Percentiles rank a stretch among this genome's conserved stretches.
Conservation (phyloP, 1,139 yeast species). For the Lodderomyces theae region DNA sequence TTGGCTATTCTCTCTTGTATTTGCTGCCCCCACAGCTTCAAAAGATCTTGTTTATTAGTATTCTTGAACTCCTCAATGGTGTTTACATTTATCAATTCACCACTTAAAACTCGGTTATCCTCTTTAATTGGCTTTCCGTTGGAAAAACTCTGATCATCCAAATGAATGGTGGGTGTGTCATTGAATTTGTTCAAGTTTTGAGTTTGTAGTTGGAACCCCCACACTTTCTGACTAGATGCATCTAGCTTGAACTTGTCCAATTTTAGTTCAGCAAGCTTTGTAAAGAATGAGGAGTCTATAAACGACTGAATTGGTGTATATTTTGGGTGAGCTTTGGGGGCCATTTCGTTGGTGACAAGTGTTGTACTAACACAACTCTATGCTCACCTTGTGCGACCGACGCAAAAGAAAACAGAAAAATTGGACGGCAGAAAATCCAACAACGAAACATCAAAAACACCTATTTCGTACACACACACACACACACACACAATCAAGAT, state of each 20-base stretch:
- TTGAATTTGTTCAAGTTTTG: slow-evolving; percentile 35
- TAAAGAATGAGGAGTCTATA: slow-evolving; percentile 84
- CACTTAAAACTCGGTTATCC: slow-evolving; percentile 23
- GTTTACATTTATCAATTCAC: slow-evolving; percentile 59
- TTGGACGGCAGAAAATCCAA: too few relatives aligned
- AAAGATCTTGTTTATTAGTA: slow-evolving; percentile 57
- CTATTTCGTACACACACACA: too few relatives aligned
- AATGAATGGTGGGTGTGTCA: slow-evolving; percentile 38
- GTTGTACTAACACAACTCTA: too few relatives aligned
- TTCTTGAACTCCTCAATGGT: slow-evolving; percentile 81
- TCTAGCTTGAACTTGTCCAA: slow-evolving; percentile 65
- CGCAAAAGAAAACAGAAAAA: too few relatives aligned
- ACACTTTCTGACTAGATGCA: slow-evolving; percentile 39
- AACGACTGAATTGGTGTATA: slow-evolving; percentile 63
- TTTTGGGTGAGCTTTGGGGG: slow-evolving; percentile 1
- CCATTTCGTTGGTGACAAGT: not conserved
- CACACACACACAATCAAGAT: too few relatives aligned
- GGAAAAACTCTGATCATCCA: slow-evolving; percentile 46
- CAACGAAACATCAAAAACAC: too few relatives aligned
- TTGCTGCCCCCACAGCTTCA: slow-evolving; percentile 44
- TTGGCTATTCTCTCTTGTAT: slow-evolving; percentile 17
- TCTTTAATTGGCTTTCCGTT: slow-evolving; percentile 23
- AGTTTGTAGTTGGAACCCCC: slow-evolving; percentile 36
- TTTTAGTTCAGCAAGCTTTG: slow-evolving; percentile 63
- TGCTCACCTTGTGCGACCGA: too few relatives aligned